Base-by-base conservation (phyloP, 129 eudicot species). In the Logfia minima region DNA sequence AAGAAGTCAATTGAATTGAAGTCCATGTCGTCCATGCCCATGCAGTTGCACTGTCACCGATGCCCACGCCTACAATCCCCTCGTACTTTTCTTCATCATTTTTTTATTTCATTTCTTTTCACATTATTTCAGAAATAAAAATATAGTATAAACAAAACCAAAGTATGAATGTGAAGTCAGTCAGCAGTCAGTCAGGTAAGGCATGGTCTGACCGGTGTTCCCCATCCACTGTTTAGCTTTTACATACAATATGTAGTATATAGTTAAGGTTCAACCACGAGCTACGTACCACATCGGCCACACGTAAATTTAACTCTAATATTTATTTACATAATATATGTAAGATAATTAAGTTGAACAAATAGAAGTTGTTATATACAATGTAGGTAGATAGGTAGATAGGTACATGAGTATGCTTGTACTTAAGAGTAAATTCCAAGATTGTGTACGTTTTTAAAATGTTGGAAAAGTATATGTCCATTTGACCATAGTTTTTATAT, bases 31-130 rank as follows among this genome's bases (percentile, higher is more conserved):
- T 34, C 35, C 37, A 66, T 66, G 81, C 81, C 81, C 88, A 85
- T 82, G 86, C 84, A 78, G 82, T 71, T 75, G 84, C 86, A 85
- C 85, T 74, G 86, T 85, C 80, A 81, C 77, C 85, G 74, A 78
- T 56, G 84, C 82, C 73, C 87, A 80, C 88, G 85, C 88, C 88
- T 70, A 65, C 34, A 32, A 73, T 64, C 76, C 71, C 77, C 55
- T 79, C 81, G 75, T 79, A 73, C 81, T 51, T 41, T 67, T 48
- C 68, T 67, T 67, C 74, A 35, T 55, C 29, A 16, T 67, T 5
- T 4, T 66, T 67, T 67, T 67, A 52, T 67, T 51, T 22, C 34
- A 67, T 67, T n/a, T 19, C 3, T 37, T 68, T 18, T 68, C 72
- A 22, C 48, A 76, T 63, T 65, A 26, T 7, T 76, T 65, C 7